phyloP scores from a whole-genome alignment of 345 rosid species.

The Melaleuca quinquenervia region DNA sequence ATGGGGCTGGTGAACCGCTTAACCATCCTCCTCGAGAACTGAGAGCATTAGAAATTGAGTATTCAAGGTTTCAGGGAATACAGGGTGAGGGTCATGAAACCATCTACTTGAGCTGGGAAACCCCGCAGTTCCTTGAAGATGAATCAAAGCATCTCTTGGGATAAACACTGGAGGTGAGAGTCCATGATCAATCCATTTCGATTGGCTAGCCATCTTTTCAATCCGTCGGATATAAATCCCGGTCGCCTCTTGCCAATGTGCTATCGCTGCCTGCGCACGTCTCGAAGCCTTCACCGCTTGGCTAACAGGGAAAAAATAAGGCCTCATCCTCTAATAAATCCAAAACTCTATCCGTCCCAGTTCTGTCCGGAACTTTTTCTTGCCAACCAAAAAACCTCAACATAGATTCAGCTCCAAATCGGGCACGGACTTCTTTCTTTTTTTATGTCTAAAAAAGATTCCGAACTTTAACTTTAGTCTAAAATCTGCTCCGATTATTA shows the following conservation, averaged over 20 bases:
- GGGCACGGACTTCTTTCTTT: too few species aligned
- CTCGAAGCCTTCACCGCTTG: background rate
- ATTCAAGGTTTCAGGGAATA: background rate
- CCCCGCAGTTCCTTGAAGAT: background rate
- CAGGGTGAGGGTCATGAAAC: background rate
- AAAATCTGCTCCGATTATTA: accelerated
- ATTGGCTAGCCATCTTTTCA: background rate
- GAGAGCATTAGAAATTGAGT: background rate
- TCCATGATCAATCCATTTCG: background rate
- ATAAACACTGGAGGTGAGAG: background rate
- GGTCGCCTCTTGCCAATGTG: background rate
- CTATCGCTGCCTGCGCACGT: background rate
- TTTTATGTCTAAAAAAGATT: too few species aligned
- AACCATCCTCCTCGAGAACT: background rate
- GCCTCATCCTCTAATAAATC: background rate
- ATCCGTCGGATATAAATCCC: background rate
- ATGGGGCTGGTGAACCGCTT: background rate
- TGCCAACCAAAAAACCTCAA: background rate
- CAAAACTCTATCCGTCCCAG: background rate
- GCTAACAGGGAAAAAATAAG: background rate
- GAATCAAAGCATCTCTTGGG: background rate
- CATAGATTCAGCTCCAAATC: background rate
- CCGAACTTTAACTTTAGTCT: background rate
- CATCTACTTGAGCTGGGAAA: background rate
- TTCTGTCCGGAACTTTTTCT: background rate